phyloP scores from a whole-genome alignment of 2,329 filamentous ascomycete genomes.

The Lachnellula arida region DNA sequence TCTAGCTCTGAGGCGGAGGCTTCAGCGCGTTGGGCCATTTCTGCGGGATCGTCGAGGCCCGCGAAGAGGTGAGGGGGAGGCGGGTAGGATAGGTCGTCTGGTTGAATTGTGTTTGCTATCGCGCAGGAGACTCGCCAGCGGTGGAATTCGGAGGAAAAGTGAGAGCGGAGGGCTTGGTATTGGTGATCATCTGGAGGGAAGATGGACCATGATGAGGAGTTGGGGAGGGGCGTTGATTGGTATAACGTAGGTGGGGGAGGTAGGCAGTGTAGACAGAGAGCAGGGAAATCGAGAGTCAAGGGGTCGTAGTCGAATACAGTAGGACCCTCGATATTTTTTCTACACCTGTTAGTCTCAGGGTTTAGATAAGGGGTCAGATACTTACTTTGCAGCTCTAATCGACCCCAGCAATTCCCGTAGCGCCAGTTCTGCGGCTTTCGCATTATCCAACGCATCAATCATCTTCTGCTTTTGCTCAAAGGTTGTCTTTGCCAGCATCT shows the following conservation, averaged over 20 bases:
- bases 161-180: slow-evolving; percentile 63
- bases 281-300: slow-evolving; percentile 78
- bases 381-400: slow-evolving; percentile 77
- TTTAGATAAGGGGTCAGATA: slow-evolving; percentile 9
- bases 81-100: slow-evolving; percentile 45
- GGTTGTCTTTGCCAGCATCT: slow-evolving; percentile 46
- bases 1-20: slow-evolving; percentile 48
- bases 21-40: slow-evolving; percentile 31
- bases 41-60: slow-evolving; percentile 32
- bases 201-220: slow-evolving; percentile 75
- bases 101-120: slow-evolving; percentile 44
- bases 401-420: slow-evolving; percentile 77
- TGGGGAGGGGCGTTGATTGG: slow-evolving; percentile 69
- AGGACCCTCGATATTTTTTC: slow-evolving; percentile 52
- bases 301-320: slow-evolving; percentile 77
- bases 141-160: slow-evolving; percentile 63
- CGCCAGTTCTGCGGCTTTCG: slow-evolving; percentile 77
- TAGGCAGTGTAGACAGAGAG: slow-evolving; percentile 76
- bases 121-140: slow-evolving; percentile 55
- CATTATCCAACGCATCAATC: slow-evolving; percentile 71
- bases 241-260: slow-evolving; percentile 78
- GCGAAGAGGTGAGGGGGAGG: slow-evolving; percentile 35
- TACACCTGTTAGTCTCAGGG: slow-evolving; percentile 28
- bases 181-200: slow-evolving; percentile 69
- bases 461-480: slow-evolving; percentile 60